These are phyloP conservation scores for Pestalotiopsis sp. DNA, from an alignment of 2,329 filamentous ascomycete genomes.

Conservation along the genomic window DNA sequence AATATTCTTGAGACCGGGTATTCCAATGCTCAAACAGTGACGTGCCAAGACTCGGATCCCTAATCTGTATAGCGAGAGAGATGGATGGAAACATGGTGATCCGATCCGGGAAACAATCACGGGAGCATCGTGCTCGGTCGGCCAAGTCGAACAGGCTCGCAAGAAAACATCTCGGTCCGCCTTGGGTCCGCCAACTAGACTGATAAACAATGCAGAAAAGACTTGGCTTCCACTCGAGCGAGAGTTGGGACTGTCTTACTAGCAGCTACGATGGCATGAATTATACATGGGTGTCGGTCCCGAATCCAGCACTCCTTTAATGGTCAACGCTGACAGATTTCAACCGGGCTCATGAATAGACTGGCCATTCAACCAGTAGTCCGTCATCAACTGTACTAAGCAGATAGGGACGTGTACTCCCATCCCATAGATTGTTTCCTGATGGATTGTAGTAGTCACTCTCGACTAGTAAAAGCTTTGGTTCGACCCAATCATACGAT, in stretches of 20 bases:
- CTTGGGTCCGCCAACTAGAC: background rate
- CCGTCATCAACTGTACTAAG: too few species aligned
- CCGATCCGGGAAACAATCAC: background rate
- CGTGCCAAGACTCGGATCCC: background rate
- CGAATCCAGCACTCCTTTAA: too few species aligned
- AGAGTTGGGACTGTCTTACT: background rate
- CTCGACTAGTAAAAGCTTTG: too few species aligned
- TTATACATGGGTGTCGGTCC: too few species aligned
- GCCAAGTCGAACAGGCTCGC: background rate
- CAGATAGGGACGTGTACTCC: too few species aligned
- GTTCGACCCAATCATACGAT: too few species aligned
- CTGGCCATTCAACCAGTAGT: too few species aligned
- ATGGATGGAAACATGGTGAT: background rate
- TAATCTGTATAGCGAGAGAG: background rate
- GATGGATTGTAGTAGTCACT: too few species aligned
- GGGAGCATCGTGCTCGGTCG: background rate
- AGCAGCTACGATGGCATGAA: too few species aligned
- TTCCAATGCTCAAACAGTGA: constrained; percentile 2
- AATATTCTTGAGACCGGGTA: constrained; percentile 2
- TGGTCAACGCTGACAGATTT: too few species aligned
- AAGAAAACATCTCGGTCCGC: background rate
- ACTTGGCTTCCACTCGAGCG: background rate
- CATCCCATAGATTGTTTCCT: too few species aligned
- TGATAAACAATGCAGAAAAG: background rate
- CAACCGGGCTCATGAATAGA: too few species aligned